phyloP scores from a whole-genome alignment of 495 filamentous ascomycete species.

The Neurospora sp. region DNA sequence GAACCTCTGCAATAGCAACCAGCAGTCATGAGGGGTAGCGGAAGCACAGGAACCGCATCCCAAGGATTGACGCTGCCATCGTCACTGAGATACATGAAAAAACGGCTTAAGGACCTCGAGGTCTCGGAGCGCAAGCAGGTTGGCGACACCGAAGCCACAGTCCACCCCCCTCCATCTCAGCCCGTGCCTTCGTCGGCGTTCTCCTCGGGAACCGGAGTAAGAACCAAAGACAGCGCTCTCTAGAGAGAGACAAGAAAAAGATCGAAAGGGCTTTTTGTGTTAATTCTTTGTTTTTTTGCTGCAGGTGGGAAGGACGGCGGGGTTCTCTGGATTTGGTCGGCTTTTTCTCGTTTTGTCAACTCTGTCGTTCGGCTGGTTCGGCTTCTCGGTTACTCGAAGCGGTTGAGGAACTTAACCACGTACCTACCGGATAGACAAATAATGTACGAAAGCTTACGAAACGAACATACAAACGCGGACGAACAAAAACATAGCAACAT shows the following conservation, averaged over 20 bases:
- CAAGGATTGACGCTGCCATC: slow-evolving; percentile 75
- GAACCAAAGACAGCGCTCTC: not conserved
- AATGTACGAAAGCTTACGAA: not conserved
- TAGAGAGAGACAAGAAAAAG: not conserved
- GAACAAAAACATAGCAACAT: not conserved
- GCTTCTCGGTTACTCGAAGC: not conserved
- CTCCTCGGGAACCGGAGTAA: not conserved
- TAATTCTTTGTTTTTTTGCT: not conserved
- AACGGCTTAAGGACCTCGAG: slow-evolving; percentile 50
- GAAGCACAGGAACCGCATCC: slow-evolving; percentile 42
- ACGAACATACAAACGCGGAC: not conserved
- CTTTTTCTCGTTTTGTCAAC: not conserved
- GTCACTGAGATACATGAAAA: slow-evolving; percentile 40
- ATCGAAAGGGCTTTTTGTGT: not conserved
- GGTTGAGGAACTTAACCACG: not conserved
- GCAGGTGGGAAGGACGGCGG: not conserved
- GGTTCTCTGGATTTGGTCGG: not conserved
- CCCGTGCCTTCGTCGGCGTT: not conserved
- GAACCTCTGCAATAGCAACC: slow-evolving; percentile 97
- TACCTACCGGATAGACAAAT: not conserved
- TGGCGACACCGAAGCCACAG: slow-evolving; percentile 66
- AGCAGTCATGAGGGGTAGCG: slow-evolving; percentile 79
- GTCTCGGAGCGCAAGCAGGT: slow-evolving; percentile 79
- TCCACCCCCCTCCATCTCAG: slow-evolving; percentile 24
- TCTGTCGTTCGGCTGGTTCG: not conserved